Evolutionary conservation across 2,329 filamentous ascomycete genomes (phyloP).

Genomic region (Arachnomyces sp.): DNA sequence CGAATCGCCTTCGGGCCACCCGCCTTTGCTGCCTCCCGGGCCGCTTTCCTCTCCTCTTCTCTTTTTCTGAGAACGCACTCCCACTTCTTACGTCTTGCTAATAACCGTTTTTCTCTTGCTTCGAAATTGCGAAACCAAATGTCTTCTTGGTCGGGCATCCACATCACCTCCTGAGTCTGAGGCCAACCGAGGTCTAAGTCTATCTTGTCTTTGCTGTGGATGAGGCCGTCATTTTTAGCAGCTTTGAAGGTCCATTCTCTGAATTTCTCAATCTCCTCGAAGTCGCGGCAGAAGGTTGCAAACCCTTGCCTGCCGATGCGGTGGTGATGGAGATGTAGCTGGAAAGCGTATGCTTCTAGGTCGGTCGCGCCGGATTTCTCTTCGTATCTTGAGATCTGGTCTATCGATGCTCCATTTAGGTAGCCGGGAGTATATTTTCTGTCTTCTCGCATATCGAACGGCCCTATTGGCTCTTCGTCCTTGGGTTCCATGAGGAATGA

Average conservation of each 20-base stretch:
- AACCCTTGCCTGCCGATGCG: conserved; percentile 17
- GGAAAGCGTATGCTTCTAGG: conserved; percentile 18
- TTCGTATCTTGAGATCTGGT: conserved; percentile 6
- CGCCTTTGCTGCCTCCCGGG: too few species aligned
- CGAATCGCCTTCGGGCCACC: too few species aligned
- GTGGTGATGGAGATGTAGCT: conserved; percentile 28
- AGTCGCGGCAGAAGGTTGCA: conserved; percentile 23
- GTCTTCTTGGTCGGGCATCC: too few species aligned
- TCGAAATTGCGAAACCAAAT: too few species aligned
- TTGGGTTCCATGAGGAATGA: conserved; percentile 4
- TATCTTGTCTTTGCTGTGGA: too few species aligned
- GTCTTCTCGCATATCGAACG: conserved; percentile 6
- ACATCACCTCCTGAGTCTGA: too few species aligned
- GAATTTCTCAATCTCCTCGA: conserved; percentile 20
- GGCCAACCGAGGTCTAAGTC: too few species aligned
- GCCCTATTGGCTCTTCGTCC: conserved; percentile 1
- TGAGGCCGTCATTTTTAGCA: background rate
- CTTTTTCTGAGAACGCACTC: too few species aligned
- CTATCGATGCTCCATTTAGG: conserved; percentile 5
- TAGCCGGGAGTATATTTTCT: conserved; percentile 7
- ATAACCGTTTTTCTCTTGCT: too few species aligned
- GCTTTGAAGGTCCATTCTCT: conserved; percentile 16
- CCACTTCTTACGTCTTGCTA: too few species aligned
- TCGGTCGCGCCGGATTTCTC: conserved; percentile 6
- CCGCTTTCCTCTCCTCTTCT: too few species aligned